Conservation (phyloP, 805 yeast species). For the Pichia cephalocereana region DNA sequence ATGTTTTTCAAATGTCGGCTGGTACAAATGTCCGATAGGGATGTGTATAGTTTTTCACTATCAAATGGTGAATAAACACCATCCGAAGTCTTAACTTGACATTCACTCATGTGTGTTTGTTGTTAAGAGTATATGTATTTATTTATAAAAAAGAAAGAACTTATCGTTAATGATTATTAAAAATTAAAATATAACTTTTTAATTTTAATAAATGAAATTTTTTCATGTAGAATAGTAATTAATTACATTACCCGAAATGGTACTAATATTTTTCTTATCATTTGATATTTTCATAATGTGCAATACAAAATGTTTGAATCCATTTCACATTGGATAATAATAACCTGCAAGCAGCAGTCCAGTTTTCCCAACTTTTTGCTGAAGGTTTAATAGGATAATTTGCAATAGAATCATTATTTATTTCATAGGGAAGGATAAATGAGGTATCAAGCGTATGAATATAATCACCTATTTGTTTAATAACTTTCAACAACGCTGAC, state of each 20-base stretch:
- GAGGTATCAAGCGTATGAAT: constrained; percentile 39
- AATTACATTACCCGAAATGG: not conserved
- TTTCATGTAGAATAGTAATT: not conserved
- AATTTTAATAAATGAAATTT: too few relatives aligned
- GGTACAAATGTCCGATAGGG: not conserved
- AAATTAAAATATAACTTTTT: not conserved
- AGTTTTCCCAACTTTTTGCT: constrained; percentile 55
- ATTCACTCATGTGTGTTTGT: not conserved
- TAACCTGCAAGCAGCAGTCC: constrained; percentile 87
- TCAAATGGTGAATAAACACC: not conserved
- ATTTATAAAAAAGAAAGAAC: too few relatives aligned
- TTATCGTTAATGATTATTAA: too few relatives aligned
- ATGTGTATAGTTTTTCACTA: not conserved
- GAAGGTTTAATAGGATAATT: constrained; percentile 50
- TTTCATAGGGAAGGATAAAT: constrained; percentile 65
- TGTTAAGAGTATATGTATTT: too few relatives aligned
- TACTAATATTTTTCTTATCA: not conserved
- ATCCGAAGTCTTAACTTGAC: not conserved
- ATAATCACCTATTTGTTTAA: constrained; percentile 40
- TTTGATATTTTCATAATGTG: constrained; percentile 12
- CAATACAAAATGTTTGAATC: constrained; percentile 68
- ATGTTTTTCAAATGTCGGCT: constrained; percentile 15
- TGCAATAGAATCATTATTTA: constrained; percentile 65
- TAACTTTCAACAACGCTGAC: constrained; percentile 17
- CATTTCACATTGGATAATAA: constrained; percentile 74